These are phyloP conservation scores for Rhodotorula sp. DNA, from an alignment of 1,284 basidiomycete species.

Conservation along the genomic window DNA sequence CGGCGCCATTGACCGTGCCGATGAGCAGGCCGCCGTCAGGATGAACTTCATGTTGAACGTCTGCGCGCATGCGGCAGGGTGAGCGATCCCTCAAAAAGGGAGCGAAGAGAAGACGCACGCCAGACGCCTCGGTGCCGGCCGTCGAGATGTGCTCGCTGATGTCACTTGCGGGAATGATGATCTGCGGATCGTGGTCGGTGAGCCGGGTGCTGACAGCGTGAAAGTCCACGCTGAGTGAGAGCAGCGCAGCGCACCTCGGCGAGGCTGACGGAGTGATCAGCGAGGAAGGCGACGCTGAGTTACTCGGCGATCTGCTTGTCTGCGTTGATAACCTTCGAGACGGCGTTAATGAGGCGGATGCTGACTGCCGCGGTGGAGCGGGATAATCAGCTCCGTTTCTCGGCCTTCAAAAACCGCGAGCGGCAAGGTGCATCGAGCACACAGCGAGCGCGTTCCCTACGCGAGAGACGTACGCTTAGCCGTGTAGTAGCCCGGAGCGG, in stretches of 20 bases:
- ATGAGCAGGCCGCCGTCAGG: constrained; percentile 75
- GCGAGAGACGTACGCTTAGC: constrained; percentile 50
- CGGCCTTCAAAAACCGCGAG: no score
- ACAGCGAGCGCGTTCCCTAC: no score
- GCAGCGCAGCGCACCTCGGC: constrained; percentile 38
- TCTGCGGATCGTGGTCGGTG: no score
- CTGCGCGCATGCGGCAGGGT: not conserved
- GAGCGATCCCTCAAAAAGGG: not conserved
- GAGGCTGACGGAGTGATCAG: constrained; percentile 61
- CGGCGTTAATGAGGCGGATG: constrained; percentile 70
- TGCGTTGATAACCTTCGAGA: constrained; percentile 76
- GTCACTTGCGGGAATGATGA: constrained; percentile 87
- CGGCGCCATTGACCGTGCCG: constrained; percentile 71
- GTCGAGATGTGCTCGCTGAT: constrained; percentile 92
- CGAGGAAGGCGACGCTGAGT: constrained; percentile 75
- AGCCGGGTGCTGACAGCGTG: no score
- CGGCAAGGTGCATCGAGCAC: no score
- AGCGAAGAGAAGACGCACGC: not conserved
- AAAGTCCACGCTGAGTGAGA: constrained; percentile 68
- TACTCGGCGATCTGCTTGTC: constrained; percentile 83
- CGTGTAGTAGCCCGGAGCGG: constrained; percentile 53
- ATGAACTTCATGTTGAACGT: constrained; percentile 90
- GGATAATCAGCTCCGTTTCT: no score
- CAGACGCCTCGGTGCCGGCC: constrained; percentile 74
- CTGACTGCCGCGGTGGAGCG: constrained; percentile 53